Base-by-base conservation (phyloP, 1,284 basidiomycete genomes). In the Takashimella tepidaria region DNA sequence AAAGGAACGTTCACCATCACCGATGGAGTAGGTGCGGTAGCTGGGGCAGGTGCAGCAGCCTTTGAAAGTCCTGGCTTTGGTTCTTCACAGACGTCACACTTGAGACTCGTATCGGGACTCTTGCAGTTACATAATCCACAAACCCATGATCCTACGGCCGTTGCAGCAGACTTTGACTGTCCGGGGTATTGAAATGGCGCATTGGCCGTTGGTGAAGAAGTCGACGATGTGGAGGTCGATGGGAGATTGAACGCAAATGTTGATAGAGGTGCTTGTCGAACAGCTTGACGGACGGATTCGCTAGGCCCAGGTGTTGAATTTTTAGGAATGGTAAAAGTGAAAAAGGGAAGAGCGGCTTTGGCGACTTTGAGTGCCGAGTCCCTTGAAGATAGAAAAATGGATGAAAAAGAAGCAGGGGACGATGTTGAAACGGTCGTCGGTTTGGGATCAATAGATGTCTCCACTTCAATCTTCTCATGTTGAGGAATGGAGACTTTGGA, bases 281-380 rank as follows among this genome's bases (percentile, higher is more conserved):
- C 60, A 10, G 47, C 52, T 3, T 47, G 46, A 51, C 57, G 57
- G 43, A 57, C 58, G 1, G 54, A 53, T 8, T 59, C 55, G 19
- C 53, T 61, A 5, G 61, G 57, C 41, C 49, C 45, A 12, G 27
- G 41, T 16, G 49, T 27, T 8, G 54, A 41, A 0, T 25, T 22
- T 4, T 54, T 1, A 1, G 55, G 56, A 16, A 57, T 21, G 2
- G 52, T 60, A 49, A 70, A 68, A 27, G 68, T 66, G 55, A 53
- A 68, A 56, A 67, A 68, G 3, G 68, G 68, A 2, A 68, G 54
- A 11, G 66, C 66, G 1, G 60, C 53, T 53, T 63, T 65, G 19
- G 61, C 64, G 16, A 70, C 59, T 16, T 59, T 59, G 40, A 71
- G 54, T 1, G 68, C 69, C 0, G 66, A 59, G 53, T 73, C 69